Base-by-base conservation (phyloP, 305 asterid genomes). In the Stenogyne calaminthoides region DNA sequence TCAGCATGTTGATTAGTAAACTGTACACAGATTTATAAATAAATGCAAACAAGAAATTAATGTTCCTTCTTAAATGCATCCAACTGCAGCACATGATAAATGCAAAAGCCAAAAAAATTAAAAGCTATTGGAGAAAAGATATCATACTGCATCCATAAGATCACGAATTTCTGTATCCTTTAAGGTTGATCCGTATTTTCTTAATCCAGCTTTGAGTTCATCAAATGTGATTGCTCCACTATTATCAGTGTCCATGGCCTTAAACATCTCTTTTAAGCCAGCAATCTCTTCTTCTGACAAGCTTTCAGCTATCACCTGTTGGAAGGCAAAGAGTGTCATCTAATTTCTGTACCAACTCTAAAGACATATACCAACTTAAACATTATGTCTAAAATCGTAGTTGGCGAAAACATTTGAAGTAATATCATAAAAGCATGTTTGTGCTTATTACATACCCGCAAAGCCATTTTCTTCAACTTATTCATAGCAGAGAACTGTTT, bases 241-340 rank as follows among this genome's bases (percentile, higher is more conserved):
- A 66, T 86, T 88, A 79, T 91, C 97, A 67, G 97, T 89, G 81
- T 93, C 98, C 97, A 93, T 93, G 79, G 98, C 91, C 83, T 77
- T 84, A 79, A 93, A 93, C 98, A 91, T 93, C 86, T 91, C 97
- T 76, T 77, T 93, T 61, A 93, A 82, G 81, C 96, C 98, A 2
- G 98, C 98, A 79, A 93, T 93, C 88, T 93, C 98, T 81, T 93
- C 97, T 78, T 91, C 98, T 36, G 98, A 93, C 90, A 91, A 86
- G 82, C 98, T 93, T 84, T 93, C 97, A 69, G 96, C 98, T 62
- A 93, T 93, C 32, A 93, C 97, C 98, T 93, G 80, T 78, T 80
- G 77, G 64, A 82, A 73, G 78, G 69, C 44, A 71, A 57, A 55
- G 66, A 44, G 57, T 22, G 62, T n/a, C 36, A 61, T 12, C 58